phyloP scores from a whole-genome alignment of 176 grass and related monocot genomes.

The Bromus sterilis region DNA sequence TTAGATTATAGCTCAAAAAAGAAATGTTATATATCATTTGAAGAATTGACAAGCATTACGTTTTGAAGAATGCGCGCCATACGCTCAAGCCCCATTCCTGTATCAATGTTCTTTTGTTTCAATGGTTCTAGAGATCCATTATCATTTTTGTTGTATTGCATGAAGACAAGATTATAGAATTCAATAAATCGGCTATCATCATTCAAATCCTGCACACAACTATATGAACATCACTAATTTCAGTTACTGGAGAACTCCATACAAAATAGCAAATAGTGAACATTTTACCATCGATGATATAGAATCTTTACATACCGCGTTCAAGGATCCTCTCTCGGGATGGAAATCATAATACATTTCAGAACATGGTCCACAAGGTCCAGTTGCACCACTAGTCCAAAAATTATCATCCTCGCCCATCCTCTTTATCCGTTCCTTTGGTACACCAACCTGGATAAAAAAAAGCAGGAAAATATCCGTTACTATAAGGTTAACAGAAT shows the following conservation, averaged over 20 bases:
- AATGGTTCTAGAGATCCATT: slow-evolving; percentile 83
- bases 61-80: slow-evolving; percentile 97
- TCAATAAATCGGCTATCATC: slow-evolving; percentile 95
- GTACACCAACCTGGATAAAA: slow-evolving; percentile 74
- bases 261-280: background rate
- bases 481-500: background rate
- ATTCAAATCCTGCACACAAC: slow-evolving; percentile 83
- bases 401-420: slow-evolving; percentile 97
- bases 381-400: slow-evolving; percentile 89
- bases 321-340: slow-evolving; percentile 65
- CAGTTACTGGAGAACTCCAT: slow-evolving; percentile 24
- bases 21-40: background rate
- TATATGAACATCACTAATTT: slow-evolving; percentile 70
- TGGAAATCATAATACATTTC: slow-evolving; percentile 99
- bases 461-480: background rate
- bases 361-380: slow-evolving; percentile 94
- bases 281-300: background rate
- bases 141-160: slow-evolving; percentile 99
- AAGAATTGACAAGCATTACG: slow-evolving; percentile 32
- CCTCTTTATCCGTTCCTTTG: slow-evolving; percentile 84
- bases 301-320: slow-evolving; percentile 58
- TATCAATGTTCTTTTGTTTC: slow-evolving; percentile 94
- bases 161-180: slow-evolving; percentile 99
- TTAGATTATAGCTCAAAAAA: slow-evolving; percentile 12
- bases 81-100: slow-evolving; percentile 97